Evolutionary conservation across 768 basidiomycete genomes (phyloP).

Genomic region (Rhodosporidiobolus sp.): DNA sequence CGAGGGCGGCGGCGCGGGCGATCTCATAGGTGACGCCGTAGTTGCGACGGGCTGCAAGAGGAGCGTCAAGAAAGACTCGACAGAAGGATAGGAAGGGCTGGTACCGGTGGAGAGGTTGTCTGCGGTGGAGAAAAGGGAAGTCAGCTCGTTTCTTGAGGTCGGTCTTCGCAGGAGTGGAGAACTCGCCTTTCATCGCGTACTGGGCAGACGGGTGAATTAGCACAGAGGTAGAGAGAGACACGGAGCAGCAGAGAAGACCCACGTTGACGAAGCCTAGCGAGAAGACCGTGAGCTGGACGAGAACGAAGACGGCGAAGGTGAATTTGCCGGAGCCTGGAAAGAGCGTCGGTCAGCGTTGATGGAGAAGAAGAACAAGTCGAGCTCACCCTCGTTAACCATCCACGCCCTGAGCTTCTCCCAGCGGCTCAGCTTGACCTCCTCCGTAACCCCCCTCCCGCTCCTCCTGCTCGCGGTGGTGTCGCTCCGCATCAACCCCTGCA

Average conservation of each 20-base stretch:
- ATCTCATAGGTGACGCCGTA: conserved; percentile 78
- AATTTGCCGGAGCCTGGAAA: conserved; percentile 5
- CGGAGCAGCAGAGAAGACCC: background rate
- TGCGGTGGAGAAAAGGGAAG: background rate
- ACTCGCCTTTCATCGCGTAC: conserved; percentile 36
- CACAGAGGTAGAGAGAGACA: too few species aligned
- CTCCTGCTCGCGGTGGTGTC: conserved; percentile 51
- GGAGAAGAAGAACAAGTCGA: too few species aligned
- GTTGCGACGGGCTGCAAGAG: conserved; percentile 43
- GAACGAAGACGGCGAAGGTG: conserved; percentile 72
- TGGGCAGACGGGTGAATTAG: background rate
- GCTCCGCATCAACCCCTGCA: conserved; percentile 77
- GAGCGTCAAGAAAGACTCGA: background rate
- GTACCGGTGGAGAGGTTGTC: conserved; percentile 2
- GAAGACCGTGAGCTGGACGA: conserved; percentile 74
- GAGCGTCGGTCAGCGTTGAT: too few species aligned
- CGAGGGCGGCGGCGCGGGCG: conserved; percentile 81
- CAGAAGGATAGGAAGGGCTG: background rate
- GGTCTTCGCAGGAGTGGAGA: too few species aligned
- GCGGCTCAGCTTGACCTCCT: conserved; percentile 33
- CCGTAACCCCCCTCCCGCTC: conserved; percentile 1
- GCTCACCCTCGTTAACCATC: too few species aligned
- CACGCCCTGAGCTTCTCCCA: conserved; percentile 51
- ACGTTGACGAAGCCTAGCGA: conserved; percentile 68
- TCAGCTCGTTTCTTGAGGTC: too few species aligned